phyloP scores from a whole-genome alignment of 2,329 filamentous ascomycete genomes.

The Arthrobotrys sphaeroides region DNA sequence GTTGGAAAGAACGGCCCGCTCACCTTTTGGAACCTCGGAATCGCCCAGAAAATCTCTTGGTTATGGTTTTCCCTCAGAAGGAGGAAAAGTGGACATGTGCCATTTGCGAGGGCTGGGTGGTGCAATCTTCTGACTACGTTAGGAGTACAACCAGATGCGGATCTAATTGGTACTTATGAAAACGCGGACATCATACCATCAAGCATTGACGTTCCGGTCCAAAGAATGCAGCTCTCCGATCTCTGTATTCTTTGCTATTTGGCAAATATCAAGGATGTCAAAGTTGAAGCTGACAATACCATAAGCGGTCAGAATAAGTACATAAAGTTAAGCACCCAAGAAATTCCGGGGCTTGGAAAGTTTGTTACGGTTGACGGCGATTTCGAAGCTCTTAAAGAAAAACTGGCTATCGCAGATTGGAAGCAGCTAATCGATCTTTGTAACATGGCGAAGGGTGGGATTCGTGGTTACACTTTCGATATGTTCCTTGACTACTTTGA shows the following conservation, averaged over 20 bases:
- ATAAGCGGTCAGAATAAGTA: constrained; percentile 19
- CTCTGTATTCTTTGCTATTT: constrained; percentile 29
- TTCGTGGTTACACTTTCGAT: background rate
- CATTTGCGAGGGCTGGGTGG: constrained; percentile 34
- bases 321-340: constrained; percentile 15
- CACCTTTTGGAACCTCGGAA: background rate
- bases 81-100: background rate
- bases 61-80: constrained; percentile 14
- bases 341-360: constrained; percentile 23
- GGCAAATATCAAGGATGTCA: constrained; percentile 24
- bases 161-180: background rate
- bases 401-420: background rate
- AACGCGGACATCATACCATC: constrained; percentile 38
- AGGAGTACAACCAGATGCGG: background rate
- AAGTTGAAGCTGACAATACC: background rate
- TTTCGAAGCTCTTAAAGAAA: background rate
- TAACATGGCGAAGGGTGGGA: background rate
- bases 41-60: constrained; percentile 9
- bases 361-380: constrained; percentile 21
- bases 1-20: background rate
- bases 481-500: constrained; percentile 1
- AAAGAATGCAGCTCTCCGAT: constrained; percentile 4
- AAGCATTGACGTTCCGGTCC: constrained; percentile 24
- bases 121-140: constrained; percentile 12
- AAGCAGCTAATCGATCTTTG: background rate